These are phyloP conservation scores for Xylaria sp. DNA, from an alignment of 2,329 filamentous ascomycete genomes.

Conservation along the genomic window DNA sequence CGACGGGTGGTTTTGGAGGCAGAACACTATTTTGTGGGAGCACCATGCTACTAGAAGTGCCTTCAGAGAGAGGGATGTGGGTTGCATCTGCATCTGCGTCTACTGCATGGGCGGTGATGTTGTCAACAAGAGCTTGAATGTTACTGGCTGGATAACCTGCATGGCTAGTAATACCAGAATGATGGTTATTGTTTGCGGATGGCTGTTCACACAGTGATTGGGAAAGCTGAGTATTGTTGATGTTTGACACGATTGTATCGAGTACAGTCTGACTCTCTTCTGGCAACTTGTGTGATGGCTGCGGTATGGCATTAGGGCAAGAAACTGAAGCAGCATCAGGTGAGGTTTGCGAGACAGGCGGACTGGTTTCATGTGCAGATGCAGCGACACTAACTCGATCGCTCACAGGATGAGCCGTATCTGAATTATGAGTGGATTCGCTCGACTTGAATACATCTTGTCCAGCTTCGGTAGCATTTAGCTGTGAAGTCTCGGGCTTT, in stretches of 20 bases:
- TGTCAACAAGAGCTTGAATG: constrained; percentile 46
- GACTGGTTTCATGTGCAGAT: constrained; percentile 36
- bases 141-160: constrained; percentile 40
- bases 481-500: constrained; percentile 60
- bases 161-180: constrained; percentile 16
- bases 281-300: constrained; percentile 42
- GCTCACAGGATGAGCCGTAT: constrained; percentile 36
- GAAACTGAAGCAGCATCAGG: constrained; percentile 45
- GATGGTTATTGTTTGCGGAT: constrained; percentile 5
- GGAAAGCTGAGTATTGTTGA: constrained; percentile 7
- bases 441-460: constrained; percentile 58
- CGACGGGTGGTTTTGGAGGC: constrained; percentile 58
- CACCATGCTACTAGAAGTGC: constrained; percentile 39
- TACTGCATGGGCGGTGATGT: constrained; percentile 43
- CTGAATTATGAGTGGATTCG: constrained; percentile 37
- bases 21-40: constrained; percentile 54
- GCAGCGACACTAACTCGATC: constrained; percentile 33
- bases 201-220: constrained; percentile 3
- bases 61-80: constrained; percentile 46
- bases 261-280: constrained; percentile 36
- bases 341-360: constrained; percentile 38
- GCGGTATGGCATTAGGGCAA: constrained; percentile 39
- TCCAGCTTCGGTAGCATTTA: constrained; percentile 48
- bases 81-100: constrained; percentile 43
- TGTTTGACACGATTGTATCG: constrained; percentile 24